A percentile compares a stretch with the other conserved stretches of the same genome.
Conservation (phyloP, 73 alveolate species). For the Paramecium primaurelia region DNA sequence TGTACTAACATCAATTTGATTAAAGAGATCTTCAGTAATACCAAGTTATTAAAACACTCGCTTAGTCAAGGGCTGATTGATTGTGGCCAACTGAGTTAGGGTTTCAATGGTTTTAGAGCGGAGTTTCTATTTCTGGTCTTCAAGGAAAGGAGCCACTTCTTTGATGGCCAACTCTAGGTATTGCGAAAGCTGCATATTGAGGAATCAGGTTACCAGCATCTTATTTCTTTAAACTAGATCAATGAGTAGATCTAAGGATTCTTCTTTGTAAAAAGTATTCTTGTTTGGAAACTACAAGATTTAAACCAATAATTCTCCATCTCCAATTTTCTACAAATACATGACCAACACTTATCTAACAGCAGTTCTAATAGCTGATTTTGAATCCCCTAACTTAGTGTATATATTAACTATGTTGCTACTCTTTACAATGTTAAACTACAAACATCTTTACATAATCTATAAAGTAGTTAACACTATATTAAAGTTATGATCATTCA, state of each 20-base stretch:
- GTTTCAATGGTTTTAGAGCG: slow-evolving; percentile 1
- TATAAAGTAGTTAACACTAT: slow-evolving; percentile 1
- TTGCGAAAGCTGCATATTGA: slow-evolving; percentile 5
- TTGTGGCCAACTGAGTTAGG: neutral
- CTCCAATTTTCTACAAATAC: neutral
- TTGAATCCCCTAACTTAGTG: slow-evolving; percentile 13
- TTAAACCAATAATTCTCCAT: neutral
- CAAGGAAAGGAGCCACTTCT: slow-evolving; percentile 55
- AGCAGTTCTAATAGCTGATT: neutral
- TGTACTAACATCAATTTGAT: neutral
- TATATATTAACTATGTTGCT: neutral
- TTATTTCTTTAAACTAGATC: slow-evolving; percentile 13
- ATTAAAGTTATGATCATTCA: slow-evolving; percentile 38
- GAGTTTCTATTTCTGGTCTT: slow-evolving; percentile 46
- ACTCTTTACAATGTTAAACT: neutral
- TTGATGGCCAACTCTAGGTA: slow-evolving; percentile 38
- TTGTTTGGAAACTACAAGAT: neutral
- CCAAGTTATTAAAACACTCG: neutral
- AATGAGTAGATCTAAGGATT: slow-evolving; percentile 18
- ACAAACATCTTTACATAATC: neutral
- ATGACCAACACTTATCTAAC: slow-evolving; percentile 6
- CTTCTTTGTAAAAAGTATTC: slow-evolving; percentile 51
- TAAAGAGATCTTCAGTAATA: neutral
- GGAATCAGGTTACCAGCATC: neutral
- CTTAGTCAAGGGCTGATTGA: neutral